Base-by-base conservation (phyloP, 495 filamentous ascomycete genomes). In the Pyrenopolyporus hunteri region DNA sequence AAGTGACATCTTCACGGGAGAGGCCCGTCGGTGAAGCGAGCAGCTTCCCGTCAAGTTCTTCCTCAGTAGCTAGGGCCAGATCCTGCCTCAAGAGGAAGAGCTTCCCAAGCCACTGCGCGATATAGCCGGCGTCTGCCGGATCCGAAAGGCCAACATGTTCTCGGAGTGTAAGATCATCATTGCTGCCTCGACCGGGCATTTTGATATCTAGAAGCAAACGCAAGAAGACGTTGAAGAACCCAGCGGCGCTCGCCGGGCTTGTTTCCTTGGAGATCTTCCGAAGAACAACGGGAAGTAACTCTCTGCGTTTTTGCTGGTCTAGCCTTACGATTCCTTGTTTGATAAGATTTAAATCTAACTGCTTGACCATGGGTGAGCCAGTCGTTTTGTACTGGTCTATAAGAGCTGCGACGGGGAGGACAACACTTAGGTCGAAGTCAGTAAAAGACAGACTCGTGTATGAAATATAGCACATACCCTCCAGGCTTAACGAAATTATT, bases 311-410 rank as follows among this genome's bases (percentile, higher is more conserved):
- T 5, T 57, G 75, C 45, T 58, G 78, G 64, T 73, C 72, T 8
- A 98, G 76, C 20, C 93, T 85, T 35, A 84, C 81, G 36, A 97
- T 78, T 28, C 93, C 92, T 70, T 94, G 89, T 66, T 95, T 91
- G 25, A 97, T 86, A 73, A 95, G 96, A 25, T 88, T 77, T 47
- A 98, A 72, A 77, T 97, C 94, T 72, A 96, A 91, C 68, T 96
- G 89, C 55, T 89, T 85, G 45, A 98, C 82, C 5, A 97, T 81
- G 1, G 88, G 79, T n/a, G 79, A 79, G 5, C 78, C 70, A 8
- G 77, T 84, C 17, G 88, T 87, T 68, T 97, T 97, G 80, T 93
- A 97, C 69, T 97, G 94, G 62, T 89, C 89, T 54, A 97, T 72
- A 19, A 98, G 80, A 13, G 86, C 85, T 6, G 84, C 81, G 20